Evolutionary conservation across 2,329 filamentous ascomycete species (phyloP), one percentile per base, ranked within the genome.

Genomic region (Calycina herbarum): DNA sequence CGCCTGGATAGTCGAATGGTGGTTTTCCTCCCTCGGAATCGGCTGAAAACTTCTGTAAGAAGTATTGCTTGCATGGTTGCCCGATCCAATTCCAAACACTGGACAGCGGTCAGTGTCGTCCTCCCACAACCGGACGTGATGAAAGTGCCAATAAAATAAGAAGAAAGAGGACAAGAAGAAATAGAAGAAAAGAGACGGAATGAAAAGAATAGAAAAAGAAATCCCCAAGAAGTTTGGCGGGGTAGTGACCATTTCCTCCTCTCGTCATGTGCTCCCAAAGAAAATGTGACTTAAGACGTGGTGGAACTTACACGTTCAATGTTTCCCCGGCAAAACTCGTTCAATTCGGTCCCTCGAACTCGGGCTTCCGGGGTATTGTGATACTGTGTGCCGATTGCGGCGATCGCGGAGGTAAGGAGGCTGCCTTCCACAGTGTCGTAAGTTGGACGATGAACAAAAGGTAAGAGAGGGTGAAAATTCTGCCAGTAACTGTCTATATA

Each of bases 311-410:
- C 72, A 17, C 68, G 35, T 20, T 71, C 70, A 57, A 75, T 72
- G 20, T 45, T 64, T 63, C 66, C 73, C 56, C 68, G 73, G 64
- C 73, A 74, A 45, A 64, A 64, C 45, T 73, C 69, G 56, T 75
- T 73, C 20, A 75, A 61, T 63, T 73, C 71, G 8, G 66, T 64
- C n/a, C 73, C 73, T 65, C 65, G 70, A 27, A 65, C 62, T 65
- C 73, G 69, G 58, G 71, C 73, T 64, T 74, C 70, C 5, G 65
- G 33, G 42, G 70, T 67, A 58, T 72, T 57, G 38, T 73, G 69
- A 60, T 73, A 76, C 62, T 75, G 74, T 10, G 72, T 74, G 57
- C 74, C 74, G 59, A 75, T 74, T 17, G 74, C 74, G 42, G 70
- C 73, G 68, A 75, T 71, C 13, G 74, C 72, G 20, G 66, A 66